phyloP scores from a whole-genome alignment of 495 filamentous ascomycete genomes.

The Rostrohypoxylon terebratum region DNA sequence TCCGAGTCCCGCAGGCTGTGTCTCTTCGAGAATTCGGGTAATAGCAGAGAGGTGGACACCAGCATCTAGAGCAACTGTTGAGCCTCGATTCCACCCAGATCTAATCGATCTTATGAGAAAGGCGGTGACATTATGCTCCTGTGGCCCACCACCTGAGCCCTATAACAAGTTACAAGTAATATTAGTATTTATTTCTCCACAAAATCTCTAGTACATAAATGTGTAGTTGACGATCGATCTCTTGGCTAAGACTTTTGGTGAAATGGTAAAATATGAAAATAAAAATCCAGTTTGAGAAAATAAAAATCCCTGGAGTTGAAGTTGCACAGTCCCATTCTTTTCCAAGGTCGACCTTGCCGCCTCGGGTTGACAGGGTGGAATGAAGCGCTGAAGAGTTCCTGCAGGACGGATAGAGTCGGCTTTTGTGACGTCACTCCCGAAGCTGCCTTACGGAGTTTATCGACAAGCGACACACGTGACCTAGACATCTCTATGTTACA shows the following conservation, averaged over 20 bases:
- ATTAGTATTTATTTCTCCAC: conserved; percentile 41
- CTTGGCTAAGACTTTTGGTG: neutral
- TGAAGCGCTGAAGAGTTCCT: neutral
- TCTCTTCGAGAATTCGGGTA: conserved; percentile 70
- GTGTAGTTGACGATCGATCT: neutral
- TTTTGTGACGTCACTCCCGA: conserved; percentile 34
- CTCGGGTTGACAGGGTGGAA: neutral
- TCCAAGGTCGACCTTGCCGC: neutral
- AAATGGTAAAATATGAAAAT: neutral
- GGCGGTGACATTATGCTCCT: conserved; percentile 89
- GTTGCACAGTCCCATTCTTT: neutral
- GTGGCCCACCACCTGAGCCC: conserved; percentile 92
- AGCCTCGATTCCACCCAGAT: conserved; percentile 81
- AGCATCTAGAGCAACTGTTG: conserved; percentile 89
- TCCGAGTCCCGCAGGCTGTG: conserved; percentile 60
- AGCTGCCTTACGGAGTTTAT: conserved; percentile 14
- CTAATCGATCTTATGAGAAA: conserved; percentile 85
- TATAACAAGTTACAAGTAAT: conserved; percentile 56
- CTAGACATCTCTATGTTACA: neutral
- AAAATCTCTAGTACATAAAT: neutral
- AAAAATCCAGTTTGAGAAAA: neutral
- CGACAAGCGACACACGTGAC: conserved; percentile 37
- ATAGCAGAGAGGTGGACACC: conserved; percentile 91
- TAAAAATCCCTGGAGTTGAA: neutral
- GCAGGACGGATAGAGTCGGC: conserved; percentile 20